Base-by-base conservation (phyloP, 345 rosid species). In the Eucalyptus pauciflora region DNA sequence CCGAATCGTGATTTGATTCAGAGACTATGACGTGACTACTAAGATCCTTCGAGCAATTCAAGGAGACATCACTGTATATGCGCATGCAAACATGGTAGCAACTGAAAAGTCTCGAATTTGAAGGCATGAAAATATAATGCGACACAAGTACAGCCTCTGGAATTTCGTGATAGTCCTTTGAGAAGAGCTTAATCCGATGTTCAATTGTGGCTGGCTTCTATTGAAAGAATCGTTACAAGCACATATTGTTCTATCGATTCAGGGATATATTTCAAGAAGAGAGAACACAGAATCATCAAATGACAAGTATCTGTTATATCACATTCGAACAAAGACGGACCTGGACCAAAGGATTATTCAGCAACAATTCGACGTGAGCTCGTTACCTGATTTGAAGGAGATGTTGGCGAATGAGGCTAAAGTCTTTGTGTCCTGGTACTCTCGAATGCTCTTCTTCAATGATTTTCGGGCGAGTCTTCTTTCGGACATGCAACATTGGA, bases 371-470 rank as follows among this genome's bases (percentile, higher is more conserved):
- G 16, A 62, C 7, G 85, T 6, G 85, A 76, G 46, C 43, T 45
- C 7, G 18, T 86, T 87, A 96, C 99, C 98, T 31, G 93, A 93
- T 92, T 95, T 97, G 89, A 96, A 95, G 89, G 99, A 95, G 91
- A 96, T 92, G 91, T 95, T 95, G 27, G 97, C 96, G 89, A 95
- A 95, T 10, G 94, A 90, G 89, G 96, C 90, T 52, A 95, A 87
- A 88, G 90, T 88, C 91, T 94, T 94, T 12, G 94, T 92, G 86
- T 95, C 97, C 83, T 89, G 93, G 88, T 93, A 93, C 27, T 93
- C 94, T 90, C 92, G 94, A 81, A 93, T 91, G 95, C 96, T 93
- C 92, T 94, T 94, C 90, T 91, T 94, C 60, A 94, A 92, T 52
- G 97, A 92, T 90, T 87, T 96, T 91, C 92, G 94, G 90, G 86